Percentiles rank a stretch among this genome's conserved stretches.
Evolutionary conservation across 805 yeast genomes (phyloP).

Genomic region (Ogataea kodamae): DNA sequence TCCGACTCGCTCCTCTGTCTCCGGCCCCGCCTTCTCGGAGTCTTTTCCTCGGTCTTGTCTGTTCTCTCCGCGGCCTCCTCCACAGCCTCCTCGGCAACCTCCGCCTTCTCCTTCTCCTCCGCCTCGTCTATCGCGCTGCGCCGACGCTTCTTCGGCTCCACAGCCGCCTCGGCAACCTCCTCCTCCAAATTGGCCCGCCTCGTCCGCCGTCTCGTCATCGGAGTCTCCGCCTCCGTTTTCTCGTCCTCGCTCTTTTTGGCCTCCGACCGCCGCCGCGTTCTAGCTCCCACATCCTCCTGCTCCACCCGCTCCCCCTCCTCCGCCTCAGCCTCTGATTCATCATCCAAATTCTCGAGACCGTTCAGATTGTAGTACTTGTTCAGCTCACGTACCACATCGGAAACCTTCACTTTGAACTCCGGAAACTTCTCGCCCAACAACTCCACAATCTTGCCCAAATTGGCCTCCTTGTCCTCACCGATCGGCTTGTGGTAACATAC

Average conservation of each 20-base stretch:
- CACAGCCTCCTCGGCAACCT: slow-evolving; percentile 1
- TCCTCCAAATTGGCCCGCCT: slow-evolving; percentile 5
- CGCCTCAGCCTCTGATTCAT: slow-evolving; percentile 11
- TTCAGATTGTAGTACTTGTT: slow-evolving; percentile 27
- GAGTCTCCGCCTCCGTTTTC: slow-evolving; percentile 6
- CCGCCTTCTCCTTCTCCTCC: slow-evolving; percentile 7
- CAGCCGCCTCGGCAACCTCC: slow-evolving; percentile 5
- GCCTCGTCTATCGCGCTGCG: slow-evolving; percentile 2
- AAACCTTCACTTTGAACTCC: slow-evolving; percentile 9
- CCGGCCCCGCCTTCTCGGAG: slow-evolving; percentile 3
- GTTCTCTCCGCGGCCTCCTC: slow-evolving; percentile 1
- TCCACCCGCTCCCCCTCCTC: slow-evolving; percentile 5
- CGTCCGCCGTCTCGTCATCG: slow-evolving; percentile 5
- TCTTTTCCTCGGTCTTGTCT: slow-evolving; percentile 2
- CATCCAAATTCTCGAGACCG: slow-evolving; percentile 27
- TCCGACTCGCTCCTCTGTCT: slow-evolving; percentile 4
- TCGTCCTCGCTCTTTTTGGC: slow-evolving; percentile 2
- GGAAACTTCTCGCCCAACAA: slow-evolving; percentile 22
- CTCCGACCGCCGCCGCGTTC: slow-evolving; percentile 3
- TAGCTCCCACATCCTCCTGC: slow-evolving; percentile 1
- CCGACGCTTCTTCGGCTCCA: slow-evolving; percentile 3
- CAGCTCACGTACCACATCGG: slow-evolving; percentile 19
- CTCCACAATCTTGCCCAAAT: slow-evolving; percentile 15
- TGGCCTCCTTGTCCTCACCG: slow-evolving; percentile 20
- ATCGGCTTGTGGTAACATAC: slow-evolving; percentile 31